Percentiles rank a stretch among this genome's conserved stretches.
These are phyloP conservation scores for Maudiozyma pseudohumilis DNA, from an alignment of 805 yeast species.

Conservation along the genomic window DNA sequence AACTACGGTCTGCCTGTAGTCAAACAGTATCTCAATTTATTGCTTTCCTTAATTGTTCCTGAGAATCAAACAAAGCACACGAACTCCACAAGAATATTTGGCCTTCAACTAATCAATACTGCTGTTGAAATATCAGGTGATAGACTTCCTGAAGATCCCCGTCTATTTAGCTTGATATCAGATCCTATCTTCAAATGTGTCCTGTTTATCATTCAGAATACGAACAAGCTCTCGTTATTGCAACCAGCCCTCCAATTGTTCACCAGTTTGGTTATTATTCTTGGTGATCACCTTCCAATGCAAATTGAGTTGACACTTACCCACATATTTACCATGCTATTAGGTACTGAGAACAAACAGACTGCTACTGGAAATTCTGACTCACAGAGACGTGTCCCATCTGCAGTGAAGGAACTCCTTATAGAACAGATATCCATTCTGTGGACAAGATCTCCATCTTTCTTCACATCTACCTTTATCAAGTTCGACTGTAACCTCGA, in stretches of 20 bases:
- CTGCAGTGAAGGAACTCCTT: constrained; percentile 63
- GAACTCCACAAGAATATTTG: constrained; percentile 77
- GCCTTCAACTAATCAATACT: constrained; percentile 62
- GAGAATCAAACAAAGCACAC: constrained; percentile 75
- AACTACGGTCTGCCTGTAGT: constrained; percentile 68
- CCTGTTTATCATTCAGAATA: constrained; percentile 63
- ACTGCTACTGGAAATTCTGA: neutral
- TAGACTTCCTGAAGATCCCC: constrained; percentile 47
- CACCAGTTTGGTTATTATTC: constrained; percentile 56
- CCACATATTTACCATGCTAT: constrained; percentile 50
- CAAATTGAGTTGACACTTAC: constrained; percentile 71
- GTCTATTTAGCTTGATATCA: constrained; percentile 56
- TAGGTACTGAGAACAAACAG: constrained; percentile 9
- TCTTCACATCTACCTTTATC: constrained; percentile 67
- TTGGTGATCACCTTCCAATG: constrained; percentile 56
- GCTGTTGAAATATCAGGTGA: constrained; percentile 77
- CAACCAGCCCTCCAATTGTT: constrained; percentile 70
- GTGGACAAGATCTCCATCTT: constrained; percentile 71
- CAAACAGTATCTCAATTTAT: constrained; percentile 63
- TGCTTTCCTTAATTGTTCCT: constrained; percentile 74
- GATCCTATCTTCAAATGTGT: constrained; percentile 82
- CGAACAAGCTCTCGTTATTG: constrained; percentile 61
- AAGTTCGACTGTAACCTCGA: constrained; percentile 88
- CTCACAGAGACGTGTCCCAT: constrained; percentile 24
- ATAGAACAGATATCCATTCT: constrained; percentile 74